A percentile compares a stretch with the other conserved stretches of the same genome.
Conservation (phyloP, 257 asterid species). For the Echium plantagineum region DNA sequence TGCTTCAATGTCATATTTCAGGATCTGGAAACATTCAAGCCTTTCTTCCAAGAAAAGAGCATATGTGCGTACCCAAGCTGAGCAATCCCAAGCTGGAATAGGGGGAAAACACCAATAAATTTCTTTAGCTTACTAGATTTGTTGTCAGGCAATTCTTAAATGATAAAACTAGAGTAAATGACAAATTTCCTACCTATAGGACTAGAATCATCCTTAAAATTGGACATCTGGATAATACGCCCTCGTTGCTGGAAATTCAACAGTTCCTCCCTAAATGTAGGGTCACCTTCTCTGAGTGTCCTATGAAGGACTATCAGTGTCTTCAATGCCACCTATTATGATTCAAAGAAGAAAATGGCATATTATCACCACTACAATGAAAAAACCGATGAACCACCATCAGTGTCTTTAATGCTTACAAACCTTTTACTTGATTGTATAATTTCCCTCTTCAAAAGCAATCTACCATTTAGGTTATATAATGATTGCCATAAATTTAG, state of each 20-base stretch:
- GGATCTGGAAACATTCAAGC: constrained; percentile 70
- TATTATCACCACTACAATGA: background rate
- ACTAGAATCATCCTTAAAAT: constrained; percentile 91
- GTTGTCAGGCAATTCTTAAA: background rate
- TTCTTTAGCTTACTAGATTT: background rate
- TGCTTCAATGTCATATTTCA: constrained; percentile 83
- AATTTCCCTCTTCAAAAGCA: too few relatives aligned
- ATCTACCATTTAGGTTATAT: too few relatives aligned
- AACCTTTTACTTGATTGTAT: too few relatives aligned
- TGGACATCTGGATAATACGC: constrained; percentile 70
- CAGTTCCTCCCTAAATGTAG: constrained; percentile 75
- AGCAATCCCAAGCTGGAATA: constrained; percentile 87
- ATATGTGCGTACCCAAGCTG: constrained; percentile 91
- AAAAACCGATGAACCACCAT: background rate
- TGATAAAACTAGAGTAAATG: background rate
- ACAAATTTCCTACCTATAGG: constrained; percentile 38
- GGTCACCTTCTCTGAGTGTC: constrained; percentile 88
- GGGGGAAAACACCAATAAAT: background rate
- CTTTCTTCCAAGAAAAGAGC: constrained; percentile 86
- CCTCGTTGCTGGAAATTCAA: constrained; percentile 75
- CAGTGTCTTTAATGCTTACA: too few relatives aligned
- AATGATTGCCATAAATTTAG: too few relatives aligned
- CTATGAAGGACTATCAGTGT: constrained; percentile 75
- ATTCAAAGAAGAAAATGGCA: background rate
- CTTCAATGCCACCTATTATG: constrained; percentile 72